Evolutionary conservation across 257 asterid genomes (phyloP), one percentile per base, ranked within the genome.

Genomic region (Henckelia pumila): DNA sequence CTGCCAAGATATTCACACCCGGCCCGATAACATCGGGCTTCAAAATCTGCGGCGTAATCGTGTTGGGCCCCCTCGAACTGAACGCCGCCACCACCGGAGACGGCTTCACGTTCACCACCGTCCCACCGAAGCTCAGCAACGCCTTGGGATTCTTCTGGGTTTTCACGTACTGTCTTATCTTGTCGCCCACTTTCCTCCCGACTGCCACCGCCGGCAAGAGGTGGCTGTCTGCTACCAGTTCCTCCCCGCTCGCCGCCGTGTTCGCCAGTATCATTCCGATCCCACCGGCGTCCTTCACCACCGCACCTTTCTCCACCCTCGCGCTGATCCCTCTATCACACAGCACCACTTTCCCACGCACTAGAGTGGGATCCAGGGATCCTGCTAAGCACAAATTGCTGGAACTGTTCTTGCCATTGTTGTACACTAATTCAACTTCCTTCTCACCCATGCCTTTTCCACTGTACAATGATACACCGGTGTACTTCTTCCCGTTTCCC

Each of bases 71-170:
- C 30, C 91, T 63, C 3, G 90, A 85, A 73, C 90, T 85, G 71
- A 85, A 85, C 59, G 88, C 88, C 63, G 90, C 90, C 73, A 85
- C 88, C 70, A 82, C 86, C 40, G 91, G 91, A 24, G 91, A 85
- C 55, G 91, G 91, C 76, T 85, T 80, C 72, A 85, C 86, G 30
- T 79, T 78, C 86, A 82, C 70, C 68, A 80, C 82, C 59, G 91
- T 85, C 32, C 91, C 91, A 0, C 78, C 81, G 57, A 85, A 82
- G 60, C 80, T 65, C 80, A 85, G 55, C 8, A 66, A 66, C 26
- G 88, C 84, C 9, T 56, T 70, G 0, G 91, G 84, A 5, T 69
- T 76, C 63, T 67, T 60, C 3, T 37, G 76, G 10, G 78, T 71
- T 66, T 67, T 78, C 57, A 66, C 73, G 71, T 82, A 85, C 61